A percentile compares a stretch with the other conserved stretches of the same genome.
phyloP scores from a whole-genome alignment of 2,329 filamentous ascomycete species.

The Claviceps paspali region DNA sequence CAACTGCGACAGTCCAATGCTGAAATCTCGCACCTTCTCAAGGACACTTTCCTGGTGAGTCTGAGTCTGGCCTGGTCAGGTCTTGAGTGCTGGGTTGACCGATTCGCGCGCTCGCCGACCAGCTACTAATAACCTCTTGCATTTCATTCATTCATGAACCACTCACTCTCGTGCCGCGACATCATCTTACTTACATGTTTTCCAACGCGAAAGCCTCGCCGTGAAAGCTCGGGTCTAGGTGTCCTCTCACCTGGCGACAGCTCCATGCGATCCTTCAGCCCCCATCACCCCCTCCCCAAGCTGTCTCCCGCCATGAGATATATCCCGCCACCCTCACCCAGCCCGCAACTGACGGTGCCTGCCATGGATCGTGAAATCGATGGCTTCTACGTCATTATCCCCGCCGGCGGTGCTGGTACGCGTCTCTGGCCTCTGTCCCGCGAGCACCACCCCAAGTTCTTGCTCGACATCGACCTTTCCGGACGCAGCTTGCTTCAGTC shows the following conservation, averaged over 20 bases:
- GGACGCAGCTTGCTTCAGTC: conserved; percentile 14
- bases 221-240: conserved; percentile 4
- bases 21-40: conserved; percentile 11
- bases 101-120: too few relatives aligned
- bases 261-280: conserved; percentile 7
- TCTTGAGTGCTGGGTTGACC: too few relatives aligned
- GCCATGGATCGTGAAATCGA: conserved; percentile 11
- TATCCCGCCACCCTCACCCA: conserved; percentile 6
- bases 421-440: conserved; percentile 14
- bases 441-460: conserved; percentile 15
- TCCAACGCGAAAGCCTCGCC: conserved; percentile 1
- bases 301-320: conserved; percentile 7
- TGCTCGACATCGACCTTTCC: conserved; percentile 13
- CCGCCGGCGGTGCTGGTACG: conserved; percentile 14
- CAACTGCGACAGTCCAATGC: conserved; percentile 12
- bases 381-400: conserved; percentile 14
- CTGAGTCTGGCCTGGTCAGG: too few relatives aligned
- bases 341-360: conserved; percentile 5
- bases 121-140: too few relatives aligned
- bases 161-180: background rate
- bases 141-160: too few relatives aligned
- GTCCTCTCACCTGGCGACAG: conserved; percentile 4
- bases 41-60: conserved; percentile 10
- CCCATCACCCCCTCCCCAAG: conserved; percentile 6
- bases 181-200: background rate